Percentiles rank a stretch among this genome's conserved stretches.
Conservation (phyloP, 164 flowering plant species). For the Chimonanthus praecox region DNA sequence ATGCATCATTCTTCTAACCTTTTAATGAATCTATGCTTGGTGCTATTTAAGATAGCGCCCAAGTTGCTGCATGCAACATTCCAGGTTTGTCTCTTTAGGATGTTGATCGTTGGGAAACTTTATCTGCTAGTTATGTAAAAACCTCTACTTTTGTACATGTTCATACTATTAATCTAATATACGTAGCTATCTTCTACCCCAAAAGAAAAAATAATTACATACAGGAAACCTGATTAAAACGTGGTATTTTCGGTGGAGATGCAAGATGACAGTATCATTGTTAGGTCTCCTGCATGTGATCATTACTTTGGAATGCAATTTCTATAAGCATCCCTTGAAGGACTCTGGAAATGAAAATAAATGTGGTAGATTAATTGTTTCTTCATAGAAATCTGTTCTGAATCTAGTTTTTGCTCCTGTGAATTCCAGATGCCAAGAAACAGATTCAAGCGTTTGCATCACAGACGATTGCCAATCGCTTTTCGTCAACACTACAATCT, state of each 20-base stretch:
- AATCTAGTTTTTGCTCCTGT: not conserved
- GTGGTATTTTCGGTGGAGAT: no score
- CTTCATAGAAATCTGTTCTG: not conserved
- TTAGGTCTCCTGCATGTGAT: no score
- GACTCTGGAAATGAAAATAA: not conserved
- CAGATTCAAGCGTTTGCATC: conserved; percentile 88
- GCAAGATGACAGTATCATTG: no score
- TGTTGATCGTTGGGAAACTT: no score
- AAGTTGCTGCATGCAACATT: not conserved
- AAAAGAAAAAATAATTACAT: no score
- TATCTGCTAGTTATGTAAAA: no score
- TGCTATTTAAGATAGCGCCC: no score
- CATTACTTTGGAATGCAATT: no score
- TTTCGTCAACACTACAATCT: conserved; percentile 68
- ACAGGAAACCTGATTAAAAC: no score
- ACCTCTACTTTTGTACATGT: no score
- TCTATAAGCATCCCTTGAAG: not conserved
- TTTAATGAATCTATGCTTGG: not conserved
- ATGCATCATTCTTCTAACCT: not conserved
- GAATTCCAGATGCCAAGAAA: conserved; percentile 81
- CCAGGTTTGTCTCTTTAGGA: not conserved
- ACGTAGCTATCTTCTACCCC: no score
- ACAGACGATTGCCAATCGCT: conserved; percentile 63
- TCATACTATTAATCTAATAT: no score
- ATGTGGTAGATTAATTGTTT: not conserved